Evolutionary conservation across 495 filamentous ascomycete genomes (phyloP), one percentile per base, ranked within the genome.

Genomic region (Barbatosphaeria neglecta): DNA sequence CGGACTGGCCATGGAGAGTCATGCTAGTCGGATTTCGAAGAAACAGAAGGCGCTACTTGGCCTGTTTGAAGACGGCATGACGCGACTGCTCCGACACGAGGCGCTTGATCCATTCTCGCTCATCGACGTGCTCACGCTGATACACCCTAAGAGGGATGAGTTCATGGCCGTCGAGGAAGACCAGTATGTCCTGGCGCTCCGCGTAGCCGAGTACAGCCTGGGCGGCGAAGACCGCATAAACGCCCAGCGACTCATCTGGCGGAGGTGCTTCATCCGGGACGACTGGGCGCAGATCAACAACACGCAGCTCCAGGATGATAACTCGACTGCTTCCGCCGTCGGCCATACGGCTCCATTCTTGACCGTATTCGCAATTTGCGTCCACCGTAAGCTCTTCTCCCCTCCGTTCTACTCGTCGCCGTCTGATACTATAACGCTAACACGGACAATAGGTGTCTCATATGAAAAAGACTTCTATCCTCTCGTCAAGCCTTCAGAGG

Each of bases 51-150:
- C 78, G 16, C 70, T 89, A 8, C 64, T 68, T 40, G 70, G 78
- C 37, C 53, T 89, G 13, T 76, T 96, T 33, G 70, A 77, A 31
- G 72, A 78, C 35, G 74, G 74, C 35, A 65, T 97, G 51, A 66
- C 66, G n/a, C 68, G 69, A 17, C 65, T 95, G 22, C 61, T 95
- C 22, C 65, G 74, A 40, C 77, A 84, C 50, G 74, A 83, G 47
- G 78, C 78, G 9, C 67, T 96, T 45, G 72, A 78, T 31, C 65
- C 77, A 2, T 73, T 82, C 17, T 70, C 77, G 35, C 67, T 97
- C 15, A 77, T 93, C 28, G 89, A 98, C 64, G 56, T 90, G 8
- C 74, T 98, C 35, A 95, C 88, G 0, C 65, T 96, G 22, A 78
- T 86, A 22, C 68, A 77, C 8, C 53, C 63, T 44, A 69, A 41